A percentile compares a stretch with the other conserved stretches of the same genome.
Conservation (phyloP, 352 stramenopile genomes). For the Globisporangium ultimum region DNA sequence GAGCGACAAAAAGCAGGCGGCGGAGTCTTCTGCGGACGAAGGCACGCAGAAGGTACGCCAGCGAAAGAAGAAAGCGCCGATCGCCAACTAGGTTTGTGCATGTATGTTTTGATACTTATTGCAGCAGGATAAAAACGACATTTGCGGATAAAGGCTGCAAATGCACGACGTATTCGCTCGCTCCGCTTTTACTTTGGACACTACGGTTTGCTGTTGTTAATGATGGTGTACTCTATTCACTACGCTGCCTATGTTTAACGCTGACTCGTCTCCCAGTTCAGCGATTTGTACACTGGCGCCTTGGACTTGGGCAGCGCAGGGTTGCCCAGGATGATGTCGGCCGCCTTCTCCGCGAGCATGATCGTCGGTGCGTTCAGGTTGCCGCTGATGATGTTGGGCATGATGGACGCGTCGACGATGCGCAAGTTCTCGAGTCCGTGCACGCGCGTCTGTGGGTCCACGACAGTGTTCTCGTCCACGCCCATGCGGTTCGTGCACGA, state of each 20-base stretch:
- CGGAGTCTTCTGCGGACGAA: constrained; percentile 17
- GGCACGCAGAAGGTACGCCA: constrained; percentile 59
- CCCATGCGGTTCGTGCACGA: constrained; percentile 91
- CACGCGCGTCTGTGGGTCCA: constrained; percentile 85
- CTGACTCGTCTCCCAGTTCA: constrained; percentile 74
- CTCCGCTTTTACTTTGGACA: constrained; percentile 2
- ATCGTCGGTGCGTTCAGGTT: constrained; percentile 94
- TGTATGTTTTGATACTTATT: constrained; percentile 1
- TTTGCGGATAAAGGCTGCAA: no score
- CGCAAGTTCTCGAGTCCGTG: constrained; percentile 86
- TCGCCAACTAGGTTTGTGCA: constrained; percentile 50
- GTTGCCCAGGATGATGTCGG: constrained; percentile 89
- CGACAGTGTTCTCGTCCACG: constrained; percentile 76
- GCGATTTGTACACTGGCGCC: constrained; percentile 63
- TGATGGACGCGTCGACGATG: constrained; percentile 92
- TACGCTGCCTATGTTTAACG: constrained; percentile 29
- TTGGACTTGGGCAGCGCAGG: constrained; percentile 65
- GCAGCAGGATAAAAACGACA: not conserved
- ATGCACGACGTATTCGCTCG: no score
- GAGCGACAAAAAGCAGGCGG: constrained; percentile 23
- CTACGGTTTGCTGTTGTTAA: not conserved
- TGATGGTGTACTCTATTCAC: constrained; percentile 1
- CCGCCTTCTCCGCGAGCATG: constrained; percentile 92
- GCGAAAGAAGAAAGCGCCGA: constrained; percentile 76
- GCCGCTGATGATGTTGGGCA: constrained; percentile 93